Evolutionary conservation across 2,329 filamentous ascomycete species (phyloP), one percentile per base, ranked within the genome.

Genomic region (Aspergillus pseudoviridinutans): DNA sequence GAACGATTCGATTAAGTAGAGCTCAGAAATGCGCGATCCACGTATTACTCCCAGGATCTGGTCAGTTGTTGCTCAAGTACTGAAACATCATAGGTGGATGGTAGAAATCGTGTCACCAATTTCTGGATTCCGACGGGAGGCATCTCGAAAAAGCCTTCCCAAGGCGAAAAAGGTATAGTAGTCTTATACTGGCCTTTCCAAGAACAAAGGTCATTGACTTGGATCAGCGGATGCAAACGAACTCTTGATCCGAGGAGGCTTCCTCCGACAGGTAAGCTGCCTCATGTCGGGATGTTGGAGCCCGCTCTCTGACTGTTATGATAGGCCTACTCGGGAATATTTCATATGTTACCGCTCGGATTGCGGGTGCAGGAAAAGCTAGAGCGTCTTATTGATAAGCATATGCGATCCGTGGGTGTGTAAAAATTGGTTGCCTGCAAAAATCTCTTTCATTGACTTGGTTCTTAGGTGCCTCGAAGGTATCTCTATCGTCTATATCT

Each of bases 291-390:
- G n/a, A 17, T 41, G 27, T 51, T 57, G 1, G 20, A 54, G n/a
- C 7, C 14, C 7, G 4, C 17, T 3, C 17, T 38, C 49, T 57
- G 28, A 58, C 49, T 17, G 32, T 44, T 42, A 22, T 1, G 35
- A 1, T 64, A 92, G 86, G 87, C 91, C 22, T 89, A 96, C 70
- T 86, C 92, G 7, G 94, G 94, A 28, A 86, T 97, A 38, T 99
- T 97, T 67, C 94, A 99, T 68, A 82, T 96, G 69, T 81, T 99
- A 1, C 94, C 94, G 0, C 77, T 99, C 0, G 94, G 94, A 0
- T 81, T 91, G 29, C 84, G 91, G 28, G 91, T 97, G 0, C 92
- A 96, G 68, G 84, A 91, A 53, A 99, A 97, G 73, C 79, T 97
- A 29, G 92, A 97, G 69, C 77, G 78, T 10, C 77, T 97, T 10